These are phyloP conservation scores for Chlamydomonas sphaeroides DNA, from an alignment of 139 green algal species.

Conservation along the genomic window DNA sequence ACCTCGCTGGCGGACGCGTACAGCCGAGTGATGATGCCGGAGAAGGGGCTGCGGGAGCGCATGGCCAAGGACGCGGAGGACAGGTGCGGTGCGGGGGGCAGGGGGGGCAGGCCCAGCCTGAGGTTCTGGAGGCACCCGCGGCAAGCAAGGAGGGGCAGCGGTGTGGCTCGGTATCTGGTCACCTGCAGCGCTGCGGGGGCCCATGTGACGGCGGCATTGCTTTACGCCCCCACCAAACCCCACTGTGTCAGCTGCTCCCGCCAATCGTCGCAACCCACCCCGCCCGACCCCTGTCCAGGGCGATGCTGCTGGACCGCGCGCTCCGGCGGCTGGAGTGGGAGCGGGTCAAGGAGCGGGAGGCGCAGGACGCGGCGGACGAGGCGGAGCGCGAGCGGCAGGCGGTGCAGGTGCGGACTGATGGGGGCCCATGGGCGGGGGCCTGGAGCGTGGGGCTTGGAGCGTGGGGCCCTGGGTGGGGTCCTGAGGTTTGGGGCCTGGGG, in stretches of 20 bases:
- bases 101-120: no score
- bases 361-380: constrained; percentile 77
- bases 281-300: constrained; percentile 41
- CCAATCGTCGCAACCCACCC: no score
- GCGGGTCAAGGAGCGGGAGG: constrained; percentile 73
- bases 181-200: no score
- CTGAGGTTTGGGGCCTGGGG: no score
- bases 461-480: no score
- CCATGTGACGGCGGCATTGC: no score
- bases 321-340: constrained; percentile 94
- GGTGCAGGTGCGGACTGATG: constrained; percentile 82
- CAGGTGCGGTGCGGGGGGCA: constrained; percentile 57
- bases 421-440: neutral
- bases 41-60: constrained; percentile 74
- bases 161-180: no score
- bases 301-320: constrained; percentile 80
- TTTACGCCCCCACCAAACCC: no score
- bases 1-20: constrained; percentile 93
- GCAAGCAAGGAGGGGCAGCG: no score
- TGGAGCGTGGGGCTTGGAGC: no score
- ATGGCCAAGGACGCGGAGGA: constrained; percentile 77
- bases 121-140: no score
- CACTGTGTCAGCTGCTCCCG: no score
- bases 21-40: constrained; percentile 91
- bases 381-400: constrained; percentile 87